Base-by-base conservation (phyloP, 2,329 filamentous ascomycete species). In the Alternaria gaisen region DNA sequence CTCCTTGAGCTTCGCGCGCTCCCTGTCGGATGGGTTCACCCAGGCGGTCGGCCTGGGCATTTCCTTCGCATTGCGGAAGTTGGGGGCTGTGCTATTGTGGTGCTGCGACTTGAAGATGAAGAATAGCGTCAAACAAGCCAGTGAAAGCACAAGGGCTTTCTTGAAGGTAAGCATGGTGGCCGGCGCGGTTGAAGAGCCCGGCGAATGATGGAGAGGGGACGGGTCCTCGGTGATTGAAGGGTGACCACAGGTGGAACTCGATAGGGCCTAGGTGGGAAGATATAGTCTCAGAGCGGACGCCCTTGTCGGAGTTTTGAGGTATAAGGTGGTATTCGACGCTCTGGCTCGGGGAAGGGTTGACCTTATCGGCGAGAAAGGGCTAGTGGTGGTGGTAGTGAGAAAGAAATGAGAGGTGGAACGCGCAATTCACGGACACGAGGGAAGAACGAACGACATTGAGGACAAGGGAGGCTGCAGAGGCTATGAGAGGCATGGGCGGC, bases 91-190 rank as follows among this genome's bases (percentile, higher is more conserved):
- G 57, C 58, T 68, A 63, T 52, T 64, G 30, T 70, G 65, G 64
- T 90, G 88, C 44, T 87, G 84, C 61, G 86, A 86, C 61, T 87
- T 87, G 67, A 93, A 84, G 64, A 94, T 81, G 80, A 89, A 88
- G 80, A 94, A 83, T 72, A 91, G 82, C 28, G 87, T 86, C 70
- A 94, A 79, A 66, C 94, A 80, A 75, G 89, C 86, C 70, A 87
- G 85, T 48, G 92, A 91, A 56, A 90, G 85, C 69, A 92, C 81
- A 64, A 96, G 79, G 73, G 91, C 91, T 80, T 91, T 90, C 74
- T 89, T 87, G 75, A 91, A 92, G 73, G 91, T 91, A 77, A 94
- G 85, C 92, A 96, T 96, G 60, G 74, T 81, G 74, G 62, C 63
- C 46, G 50, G 46, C 40, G 63, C 40, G 56, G 48, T 51, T 11